Base-by-base conservation (phyloP, 768 basidiomycete genomes). In the Phanerochaete sordida region DNA sequence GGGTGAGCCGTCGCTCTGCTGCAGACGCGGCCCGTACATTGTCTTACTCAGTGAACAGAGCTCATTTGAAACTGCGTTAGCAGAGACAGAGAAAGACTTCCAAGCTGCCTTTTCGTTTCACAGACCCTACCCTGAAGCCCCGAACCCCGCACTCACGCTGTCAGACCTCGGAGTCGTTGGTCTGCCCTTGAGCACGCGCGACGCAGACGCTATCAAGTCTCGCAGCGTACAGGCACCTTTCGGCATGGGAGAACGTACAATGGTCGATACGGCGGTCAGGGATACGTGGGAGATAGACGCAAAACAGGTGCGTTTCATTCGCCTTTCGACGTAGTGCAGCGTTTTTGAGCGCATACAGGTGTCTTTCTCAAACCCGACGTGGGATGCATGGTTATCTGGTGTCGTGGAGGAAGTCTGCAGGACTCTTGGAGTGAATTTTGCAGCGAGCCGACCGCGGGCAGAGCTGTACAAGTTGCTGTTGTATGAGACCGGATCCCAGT, bases 231-330 rank as follows among this genome's bases (percentile, higher is more conserved):
- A 76, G 63, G 78, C 81, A 2, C 78, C 79, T 0, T 83, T 76
- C 64, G 81, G 80, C 1, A 74, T 76, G 55, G 79, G 77, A 16
- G 72, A 75, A 35, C 66, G 72, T 11, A 81, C 78, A 0, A 62
- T 80, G 9, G 72, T 81, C 1, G 75, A 82, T 59, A 79, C 69
- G 43, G 63, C 70, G 1, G 79, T 81, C 8, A 68, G 80, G 13
- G 76, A 82, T 70, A 81, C 79, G 3, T 83, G 80, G 80, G 80
- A 83, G 63, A 77, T 83, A 46, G 77, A 79, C 53, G 75, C 78
- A 0, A 62, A 59, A 0, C 64, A 69, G 49, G 70, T 70, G 27
- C 8, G 50, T 47, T 1, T n/a, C 24, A 9, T 24, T 47, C 7
- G 6, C 47, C 1, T 6, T 21, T 11, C 26, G 33, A 26, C 52